These are phyloP conservation scores for Trypanosoma cruzi DNA, from an alignment of 208 protist species.

Conservation along the genomic window DNA sequence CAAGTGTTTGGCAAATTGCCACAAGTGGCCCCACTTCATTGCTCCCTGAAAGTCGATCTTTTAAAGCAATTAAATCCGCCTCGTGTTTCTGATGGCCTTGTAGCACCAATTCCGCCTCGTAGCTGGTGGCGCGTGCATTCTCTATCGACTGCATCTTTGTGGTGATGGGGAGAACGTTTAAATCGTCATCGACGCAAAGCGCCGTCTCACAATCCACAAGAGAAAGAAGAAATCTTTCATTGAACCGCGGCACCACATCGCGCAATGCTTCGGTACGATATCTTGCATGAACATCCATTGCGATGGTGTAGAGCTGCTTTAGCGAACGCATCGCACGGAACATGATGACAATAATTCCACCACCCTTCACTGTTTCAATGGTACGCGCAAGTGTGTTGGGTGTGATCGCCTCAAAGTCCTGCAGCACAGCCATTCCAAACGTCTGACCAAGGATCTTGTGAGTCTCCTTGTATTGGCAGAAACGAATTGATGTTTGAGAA, in stretches of 20 bases:
- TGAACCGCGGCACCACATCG: constrained; percentile 97
- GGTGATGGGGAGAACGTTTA: constrained; percentile 98
- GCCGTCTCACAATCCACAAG: constrained; percentile 94
- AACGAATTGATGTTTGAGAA: constrained; percentile 98
- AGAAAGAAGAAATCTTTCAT: constrained; percentile 99
- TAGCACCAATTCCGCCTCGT: constrained; percentile 68
- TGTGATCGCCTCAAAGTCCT: constrained; percentile 99
- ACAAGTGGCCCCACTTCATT: constrained; percentile 93
- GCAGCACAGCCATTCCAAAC: constrained; percentile 98
- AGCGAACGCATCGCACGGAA: constrained; percentile 97
- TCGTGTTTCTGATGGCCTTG: constrained; percentile 85
- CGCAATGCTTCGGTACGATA: constrained; percentile 86
- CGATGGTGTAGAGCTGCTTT: constrained; percentile 97
- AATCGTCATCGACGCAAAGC: constrained; percentile 98
- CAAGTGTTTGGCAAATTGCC: constrained; percentile 91
- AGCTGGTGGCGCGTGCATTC: constrained; percentile 27
- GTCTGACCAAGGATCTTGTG: constrained; percentile 99
- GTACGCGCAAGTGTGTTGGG: constrained; percentile 99
- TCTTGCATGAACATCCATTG: constrained; percentile 99
- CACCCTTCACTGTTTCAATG: constrained; percentile 99
- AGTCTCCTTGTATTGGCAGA: constrained; percentile 99
- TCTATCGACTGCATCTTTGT: constrained; percentile 71
- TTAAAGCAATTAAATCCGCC: constrained; percentile 72
- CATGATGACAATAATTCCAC: constrained; percentile 98
- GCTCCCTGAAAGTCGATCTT: constrained; percentile 81